Evolutionary conservation across 768 basidiomycete species (phyloP), one percentile per base, ranked within the genome.

Genomic region (Hygrophorus pudorinus): DNA sequence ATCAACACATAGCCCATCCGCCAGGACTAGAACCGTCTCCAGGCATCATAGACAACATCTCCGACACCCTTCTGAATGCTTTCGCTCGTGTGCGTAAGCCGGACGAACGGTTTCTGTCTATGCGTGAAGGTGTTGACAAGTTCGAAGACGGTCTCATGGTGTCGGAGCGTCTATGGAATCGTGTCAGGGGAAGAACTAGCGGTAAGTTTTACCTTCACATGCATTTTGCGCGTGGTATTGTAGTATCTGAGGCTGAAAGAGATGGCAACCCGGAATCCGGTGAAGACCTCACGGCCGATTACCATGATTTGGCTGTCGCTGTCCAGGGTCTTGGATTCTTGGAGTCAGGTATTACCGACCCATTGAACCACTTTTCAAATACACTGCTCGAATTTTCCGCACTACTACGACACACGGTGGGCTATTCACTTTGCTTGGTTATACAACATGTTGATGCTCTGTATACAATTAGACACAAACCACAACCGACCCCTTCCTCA

Each of bases 261-360:
- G 85, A 82, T 66, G 81, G 80, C 60, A 73, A 79, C 63, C 72
- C 72, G 68, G 80, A 80, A 77, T 79, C 76, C 59, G 78, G 69
- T 73, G 76, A 82, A 96, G 96, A 99, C 75, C 79, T 99, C 38
- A 86, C 91, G 48, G 80, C 80, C 51, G 96, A 99, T 70, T 99
- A 99, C 63, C 91, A 97, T 59, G 96, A 97, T 64, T 70, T 98
- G 51, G 92, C 96, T 35, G 86, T 92, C 50, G 85, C 90, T 34
- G 90, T 96, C 38, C 94, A 98, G 61, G 94, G 93, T 41, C 76
- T 99, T 48, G 96, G 94, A 53, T 98, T 97, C 66, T 75, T 99
- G 51, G 96, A 99, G 64, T 90, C 88, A 50, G 96, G 96, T 31
- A 99, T 99, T 52, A 99, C 96, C 37, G 96, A 99, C 56, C 93